phyloP scores from a whole-genome alignment of 495 filamentous ascomycete genomes.

The Penicillium verhagenii region DNA sequence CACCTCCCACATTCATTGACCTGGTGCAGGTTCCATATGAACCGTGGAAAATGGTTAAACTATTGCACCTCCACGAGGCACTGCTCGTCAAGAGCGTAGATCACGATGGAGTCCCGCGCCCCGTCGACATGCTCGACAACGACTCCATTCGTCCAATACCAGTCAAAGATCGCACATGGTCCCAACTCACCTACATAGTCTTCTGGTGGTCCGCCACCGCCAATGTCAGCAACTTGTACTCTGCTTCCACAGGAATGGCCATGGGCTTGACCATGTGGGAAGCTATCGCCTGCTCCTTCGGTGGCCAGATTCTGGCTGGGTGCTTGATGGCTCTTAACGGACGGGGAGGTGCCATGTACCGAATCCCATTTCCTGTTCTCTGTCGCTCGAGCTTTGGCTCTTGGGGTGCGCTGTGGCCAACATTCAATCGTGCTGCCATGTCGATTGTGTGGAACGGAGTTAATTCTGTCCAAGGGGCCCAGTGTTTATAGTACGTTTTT shows the following conservation, averaged over 20 bases:
- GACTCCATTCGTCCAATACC: slow-evolving; percentile 37
- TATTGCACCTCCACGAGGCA: slow-evolving; percentile 17
- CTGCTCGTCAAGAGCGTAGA: slow-evolving; percentile 24
- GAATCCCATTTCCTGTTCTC: slow-evolving; percentile 37
- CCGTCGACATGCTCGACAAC: slow-evolving; percentile 31
- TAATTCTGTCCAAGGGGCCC: slow-evolving; percentile 36
- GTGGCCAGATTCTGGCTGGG: slow-evolving; percentile 33
- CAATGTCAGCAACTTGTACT: slow-evolving; percentile 39
- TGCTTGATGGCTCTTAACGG: slow-evolving; percentile 37
- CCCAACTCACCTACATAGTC: slow-evolving; percentile 35
- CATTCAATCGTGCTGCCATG: slow-evolving; percentile 39
- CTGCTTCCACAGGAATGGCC: slow-evolving; percentile 34
- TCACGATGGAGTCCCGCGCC: slow-evolving; percentile 18
- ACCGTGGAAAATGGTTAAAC: slow-evolving; percentile 9
- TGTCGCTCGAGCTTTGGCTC: slow-evolving; percentile 35
- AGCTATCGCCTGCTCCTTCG: slow-evolving; percentile 28
- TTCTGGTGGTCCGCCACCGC: slow-evolving; percentile 44
- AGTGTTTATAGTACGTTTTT: slow-evolving; percentile 34
- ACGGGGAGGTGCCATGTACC: slow-evolving; percentile 38
- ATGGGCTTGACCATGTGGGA: slow-evolving; percentile 41
- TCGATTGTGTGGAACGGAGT: slow-evolving; percentile 42
- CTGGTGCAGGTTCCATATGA: too few relatives aligned
- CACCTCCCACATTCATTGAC: too few relatives aligned
- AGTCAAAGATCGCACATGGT: slow-evolving; percentile 35
- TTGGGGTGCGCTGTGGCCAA: slow-evolving; percentile 39